These are phyloP conservation scores for Vitis hybrid DNA, from an alignment of 177 flowering plant genomes.

Conservation along the genomic window DNA sequence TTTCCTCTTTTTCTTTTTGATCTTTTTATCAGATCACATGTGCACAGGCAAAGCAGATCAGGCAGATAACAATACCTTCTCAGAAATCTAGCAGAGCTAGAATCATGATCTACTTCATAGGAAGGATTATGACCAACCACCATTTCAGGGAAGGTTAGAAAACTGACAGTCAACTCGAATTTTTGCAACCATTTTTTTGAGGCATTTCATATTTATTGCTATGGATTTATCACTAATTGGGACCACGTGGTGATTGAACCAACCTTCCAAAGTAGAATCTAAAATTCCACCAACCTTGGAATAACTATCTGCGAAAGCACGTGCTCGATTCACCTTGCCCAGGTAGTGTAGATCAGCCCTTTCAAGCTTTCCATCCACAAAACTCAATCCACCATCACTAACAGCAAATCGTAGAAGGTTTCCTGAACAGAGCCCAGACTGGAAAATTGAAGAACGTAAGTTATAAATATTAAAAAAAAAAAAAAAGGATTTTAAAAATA, in stretches of 20 bases:
- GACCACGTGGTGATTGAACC: background rate
- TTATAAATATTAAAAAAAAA: background rate
- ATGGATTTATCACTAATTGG: background rate
- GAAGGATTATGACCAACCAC: background rate
- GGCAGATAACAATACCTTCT: too few species aligned
- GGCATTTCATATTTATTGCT: too few species aligned
- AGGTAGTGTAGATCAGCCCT: conserved; percentile 73
- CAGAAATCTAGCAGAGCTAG: background rate
- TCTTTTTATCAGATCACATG: too few species aligned
- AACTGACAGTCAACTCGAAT: too few species aligned
- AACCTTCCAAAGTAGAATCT: background rate
- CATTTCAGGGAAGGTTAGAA: background rate
- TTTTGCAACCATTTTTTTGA: background rate
- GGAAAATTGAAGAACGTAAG: conserved; percentile 13
- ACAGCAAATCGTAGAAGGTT: conserved; percentile 72
- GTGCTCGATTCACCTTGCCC: conserved; percentile 72
- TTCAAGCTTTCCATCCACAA: conserved; percentile 80
- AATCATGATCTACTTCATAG: background rate
- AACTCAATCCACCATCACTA: conserved; percentile 64
- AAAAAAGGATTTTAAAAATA: background rate
- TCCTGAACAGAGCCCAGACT: conserved; percentile 61
- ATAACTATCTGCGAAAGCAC: conserved; percentile 92
- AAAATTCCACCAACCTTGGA: conserved; percentile 66
- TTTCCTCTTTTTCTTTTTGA: too few species aligned
- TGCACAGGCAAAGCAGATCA: too few species aligned